These are phyloP conservation scores for Solanum medicagineum DNA, from an alignment of 257 asterid genomes.

Conservation along the genomic window DNA sequence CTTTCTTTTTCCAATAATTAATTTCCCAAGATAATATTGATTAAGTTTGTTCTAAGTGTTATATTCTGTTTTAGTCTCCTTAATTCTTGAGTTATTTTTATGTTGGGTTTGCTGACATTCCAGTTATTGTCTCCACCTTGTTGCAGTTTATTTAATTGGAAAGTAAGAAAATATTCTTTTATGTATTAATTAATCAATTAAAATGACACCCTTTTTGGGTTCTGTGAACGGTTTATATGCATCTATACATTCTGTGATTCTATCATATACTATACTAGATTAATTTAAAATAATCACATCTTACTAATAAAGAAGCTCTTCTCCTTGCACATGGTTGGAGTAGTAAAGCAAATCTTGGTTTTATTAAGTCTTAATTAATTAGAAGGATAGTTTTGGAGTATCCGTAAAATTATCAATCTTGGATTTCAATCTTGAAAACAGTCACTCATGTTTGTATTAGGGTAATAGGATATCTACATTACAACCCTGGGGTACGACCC, in stretches of 20 bases:
- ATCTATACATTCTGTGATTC: conserved; percentile 25
- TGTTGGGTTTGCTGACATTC: conserved; percentile 19
- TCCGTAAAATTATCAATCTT: background rate
- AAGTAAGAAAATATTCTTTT: background rate
- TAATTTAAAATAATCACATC: conserved; percentile 1
- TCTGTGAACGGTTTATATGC: conserved; percentile 36
- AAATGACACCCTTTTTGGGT: conserved; percentile 7
- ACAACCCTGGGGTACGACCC: no score
- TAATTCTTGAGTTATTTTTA: background rate
- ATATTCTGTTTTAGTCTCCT: conserved; percentile 7
- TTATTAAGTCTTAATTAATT: background rate
- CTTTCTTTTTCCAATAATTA: background rate
- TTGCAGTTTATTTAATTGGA: background rate
- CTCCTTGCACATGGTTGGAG: conserved; percentile 16
- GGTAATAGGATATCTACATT: no score
- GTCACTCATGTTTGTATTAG: background rate
- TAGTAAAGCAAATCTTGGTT: background rate
- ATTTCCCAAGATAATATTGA: conserved; percentile 14
- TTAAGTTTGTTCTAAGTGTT: conserved; percentile 3
- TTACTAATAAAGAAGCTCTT: background rate
- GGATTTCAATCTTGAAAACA: background rate
- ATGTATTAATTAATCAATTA: background rate
- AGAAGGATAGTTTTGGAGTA: background rate
- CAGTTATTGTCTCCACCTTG: conserved; percentile 20
- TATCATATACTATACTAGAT: background rate